A percentile compares a stretch with the other conserved stretches of the same genome.
Evolutionary conservation across 371 early-diverging fungal genomes (phyloP).

Genomic region (Rhizopus microsporus): DNA sequence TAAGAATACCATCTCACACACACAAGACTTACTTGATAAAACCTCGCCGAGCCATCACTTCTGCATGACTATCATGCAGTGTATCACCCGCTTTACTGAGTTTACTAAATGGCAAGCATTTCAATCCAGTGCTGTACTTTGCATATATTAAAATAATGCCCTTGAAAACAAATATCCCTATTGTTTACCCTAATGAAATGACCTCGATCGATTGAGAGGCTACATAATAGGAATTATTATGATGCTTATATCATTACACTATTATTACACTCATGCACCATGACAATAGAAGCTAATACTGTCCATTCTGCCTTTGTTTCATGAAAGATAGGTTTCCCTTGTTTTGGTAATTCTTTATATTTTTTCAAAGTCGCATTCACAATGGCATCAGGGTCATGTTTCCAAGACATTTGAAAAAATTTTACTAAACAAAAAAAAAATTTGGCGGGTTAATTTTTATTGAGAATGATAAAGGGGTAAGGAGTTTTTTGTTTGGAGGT

Average conservation of each 20-base stretch:
- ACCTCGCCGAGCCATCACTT: constrained; percentile 78
- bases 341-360: constrained; percentile 58
- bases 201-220: constrained; percentile 36
- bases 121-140: constrained; percentile 77
- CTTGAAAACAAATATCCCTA: constrained; percentile 1
- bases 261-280: constrained; percentile 26
- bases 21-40: constrained; percentile 63
- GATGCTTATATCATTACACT: not conserved
- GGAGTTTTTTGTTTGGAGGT: too few species aligned
- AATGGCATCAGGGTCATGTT: constrained; percentile 32
- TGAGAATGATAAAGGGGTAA: too few species aligned
- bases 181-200: constrained; percentile 67
- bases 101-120: constrained; percentile 73
- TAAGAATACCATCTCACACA: constrained; percentile 1
- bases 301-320: constrained; percentile 77
- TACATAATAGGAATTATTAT: not conserved
- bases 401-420: constrained; percentile 20
- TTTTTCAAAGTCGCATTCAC: constrained; percentile 32
- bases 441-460: not conserved
- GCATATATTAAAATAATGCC: constrained; percentile 17
- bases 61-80: constrained; percentile 86
- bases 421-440: constrained; percentile 11
- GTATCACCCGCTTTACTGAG: constrained; percentile 61
- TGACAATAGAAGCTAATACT: constrained; percentile 77
- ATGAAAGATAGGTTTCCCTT: constrained; percentile 67